Evolutionary conservation across 2,329 filamentous ascomycete species (phyloP).

Genomic region (Nemania bipapillata): DNA sequence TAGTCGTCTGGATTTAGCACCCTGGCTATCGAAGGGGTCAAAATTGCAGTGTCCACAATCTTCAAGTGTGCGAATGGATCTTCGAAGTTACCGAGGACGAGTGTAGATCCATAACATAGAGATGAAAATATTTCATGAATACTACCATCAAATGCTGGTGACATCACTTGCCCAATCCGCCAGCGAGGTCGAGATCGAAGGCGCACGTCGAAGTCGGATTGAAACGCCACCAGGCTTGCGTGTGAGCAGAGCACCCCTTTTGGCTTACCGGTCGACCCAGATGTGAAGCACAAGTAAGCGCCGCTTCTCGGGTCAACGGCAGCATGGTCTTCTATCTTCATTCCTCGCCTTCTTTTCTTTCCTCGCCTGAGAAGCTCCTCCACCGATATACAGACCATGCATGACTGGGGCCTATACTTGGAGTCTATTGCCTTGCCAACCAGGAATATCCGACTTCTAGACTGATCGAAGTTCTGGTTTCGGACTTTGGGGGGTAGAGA

Average conservation of each 20-base stretch:
- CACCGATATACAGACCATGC: neutral
- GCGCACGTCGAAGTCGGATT: neutral
- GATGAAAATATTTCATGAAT: slow-evolving; percentile 56
- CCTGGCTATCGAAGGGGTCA: slow-evolving; percentile 55
- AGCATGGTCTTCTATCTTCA: no score
- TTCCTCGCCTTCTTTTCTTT: neutral
- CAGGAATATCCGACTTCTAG: neutral
- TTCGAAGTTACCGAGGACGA: slow-evolving; percentile 48
- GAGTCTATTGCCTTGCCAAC: neutral
- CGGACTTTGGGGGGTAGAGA: slow-evolving; percentile 1
- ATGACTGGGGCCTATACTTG: neutral
- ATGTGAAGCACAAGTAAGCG: slow-evolving; percentile 16
- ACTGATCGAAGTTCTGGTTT: neutral
- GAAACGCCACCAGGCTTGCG: slow-evolving; percentile 7
- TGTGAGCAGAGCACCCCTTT: slow-evolving; percentile 10
- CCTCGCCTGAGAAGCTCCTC: neutral
- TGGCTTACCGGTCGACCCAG: slow-evolving; percentile 12
- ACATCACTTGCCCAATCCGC: slow-evolving; percentile 38
- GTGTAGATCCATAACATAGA: slow-evolving; percentile 54
- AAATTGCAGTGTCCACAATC: slow-evolving; percentile 47
- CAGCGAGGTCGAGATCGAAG: neutral
- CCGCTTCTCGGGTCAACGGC: neutral
- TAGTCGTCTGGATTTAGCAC: slow-evolving; percentile 51
- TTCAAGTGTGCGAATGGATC: slow-evolving; percentile 46
- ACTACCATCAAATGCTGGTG: slow-evolving; percentile 57